Percentiles rank a stretch among this genome's conserved stretches.
These are phyloP conservation scores for Veloboletus limbatus DNA, from an alignment of 1,284 basidiomycete species.

Conservation along the genomic window DNA sequence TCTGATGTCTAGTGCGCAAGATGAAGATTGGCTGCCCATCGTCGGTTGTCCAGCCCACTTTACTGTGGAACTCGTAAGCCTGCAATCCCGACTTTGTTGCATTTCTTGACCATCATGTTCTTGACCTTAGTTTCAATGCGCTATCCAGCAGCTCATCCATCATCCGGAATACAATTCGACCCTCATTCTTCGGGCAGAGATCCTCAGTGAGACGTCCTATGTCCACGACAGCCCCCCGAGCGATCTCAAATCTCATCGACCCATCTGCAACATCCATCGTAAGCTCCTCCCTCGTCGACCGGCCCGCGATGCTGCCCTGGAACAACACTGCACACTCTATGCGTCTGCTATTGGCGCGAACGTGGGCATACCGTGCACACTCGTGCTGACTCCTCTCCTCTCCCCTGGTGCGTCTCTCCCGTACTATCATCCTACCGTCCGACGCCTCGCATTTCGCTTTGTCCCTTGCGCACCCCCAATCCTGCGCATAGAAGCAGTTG, in stretches of 20 bases:
- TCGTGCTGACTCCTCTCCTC: slow-evolving; percentile 65
- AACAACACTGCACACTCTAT: slow-evolving; percentile 75
- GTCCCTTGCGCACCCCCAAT: slow-evolving; percentile 29
- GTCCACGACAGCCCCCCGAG: slow-evolving; percentile 15
- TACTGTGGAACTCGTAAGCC: slow-evolving; percentile 40
- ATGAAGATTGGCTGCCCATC: slow-evolving; percentile 36
- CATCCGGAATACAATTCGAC: slow-evolving; percentile 86
- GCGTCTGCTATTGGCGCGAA: slow-evolving; percentile 22
- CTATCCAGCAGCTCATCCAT: slow-evolving; percentile 62
- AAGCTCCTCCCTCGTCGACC: slow-evolving; percentile 71
- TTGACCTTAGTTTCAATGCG: slow-evolving; percentile 56
- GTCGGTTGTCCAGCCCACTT: slow-evolving; percentile 43
- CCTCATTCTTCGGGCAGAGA: slow-evolving; percentile 75
- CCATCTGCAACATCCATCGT: slow-evolving; percentile 53
- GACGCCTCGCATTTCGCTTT: slow-evolving; percentile 72
- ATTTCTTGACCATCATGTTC: neutral
- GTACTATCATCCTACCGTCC: slow-evolving; percentile 78
- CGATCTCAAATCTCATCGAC: slow-evolving; percentile 42
- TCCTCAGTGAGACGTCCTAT: slow-evolving; percentile 44
- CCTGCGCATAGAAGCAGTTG: slow-evolving; percentile 55
- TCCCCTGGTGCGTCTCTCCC: slow-evolving; percentile 49
- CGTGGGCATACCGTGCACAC: slow-evolving; percentile 36
- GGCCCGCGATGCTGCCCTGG: slow-evolving; percentile 61
- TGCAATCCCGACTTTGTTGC: neutral
- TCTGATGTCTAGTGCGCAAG: slow-evolving; percentile 8